Percentiles rank a stretch among this genome's conserved stretches.
phyloP scores from a whole-genome alignment of 2,329 filamentous ascomycete species.

The Plectosphaerella plurivora region DNA sequence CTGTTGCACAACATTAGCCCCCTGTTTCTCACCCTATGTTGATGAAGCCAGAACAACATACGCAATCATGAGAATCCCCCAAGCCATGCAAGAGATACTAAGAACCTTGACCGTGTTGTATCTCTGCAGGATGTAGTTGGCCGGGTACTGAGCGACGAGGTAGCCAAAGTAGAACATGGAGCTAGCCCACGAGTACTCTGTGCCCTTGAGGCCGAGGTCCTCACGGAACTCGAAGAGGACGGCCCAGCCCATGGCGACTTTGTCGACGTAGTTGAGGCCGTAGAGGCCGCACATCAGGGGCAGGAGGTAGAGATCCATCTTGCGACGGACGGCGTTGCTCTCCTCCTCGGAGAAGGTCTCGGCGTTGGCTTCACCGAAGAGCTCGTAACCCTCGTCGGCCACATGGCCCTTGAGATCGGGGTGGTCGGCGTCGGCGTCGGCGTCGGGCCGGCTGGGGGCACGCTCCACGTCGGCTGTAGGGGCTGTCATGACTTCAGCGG shows the following conservation, averaged over 20 bases:
- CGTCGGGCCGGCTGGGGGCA: neutral
- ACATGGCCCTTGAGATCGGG: slow-evolving; percentile 10
- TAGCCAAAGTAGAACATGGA: slow-evolving; percentile 73
- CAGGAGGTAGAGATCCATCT: slow-evolving; percentile 45
- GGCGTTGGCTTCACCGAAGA: slow-evolving; percentile 10
- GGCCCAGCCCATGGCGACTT: slow-evolving; percentile 47
- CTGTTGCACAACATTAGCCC: neutral
- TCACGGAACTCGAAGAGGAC: slow-evolving; percentile 44
- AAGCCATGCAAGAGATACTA: slow-evolving; percentile 9
- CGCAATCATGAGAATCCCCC: slow-evolving; percentile 15
- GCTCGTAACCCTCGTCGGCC: slow-evolving; percentile 13
- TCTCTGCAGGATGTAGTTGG: slow-evolving; percentile 20
- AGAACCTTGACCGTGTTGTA: slow-evolving; percentile 13
- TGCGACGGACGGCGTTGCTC: slow-evolving; percentile 21
- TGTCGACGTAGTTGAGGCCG: slow-evolving; percentile 52
- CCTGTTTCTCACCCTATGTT: too few relatives aligned
- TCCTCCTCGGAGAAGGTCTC: slow-evolving; percentile 11
- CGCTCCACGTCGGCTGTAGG: neutral
- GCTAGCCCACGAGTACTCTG: slow-evolving; percentile 64
- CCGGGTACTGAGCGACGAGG: slow-evolving; percentile 67
- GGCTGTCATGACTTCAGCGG: neutral
- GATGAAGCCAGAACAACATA: slow-evolving; percentile 1
- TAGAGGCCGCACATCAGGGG: slow-evolving; percentile 47
- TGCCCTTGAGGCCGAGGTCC: slow-evolving; percentile 16
- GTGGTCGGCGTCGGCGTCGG: neutral